Base-by-base conservation (phyloP, 345 rosid species). In the Citrus inodora region DNA sequence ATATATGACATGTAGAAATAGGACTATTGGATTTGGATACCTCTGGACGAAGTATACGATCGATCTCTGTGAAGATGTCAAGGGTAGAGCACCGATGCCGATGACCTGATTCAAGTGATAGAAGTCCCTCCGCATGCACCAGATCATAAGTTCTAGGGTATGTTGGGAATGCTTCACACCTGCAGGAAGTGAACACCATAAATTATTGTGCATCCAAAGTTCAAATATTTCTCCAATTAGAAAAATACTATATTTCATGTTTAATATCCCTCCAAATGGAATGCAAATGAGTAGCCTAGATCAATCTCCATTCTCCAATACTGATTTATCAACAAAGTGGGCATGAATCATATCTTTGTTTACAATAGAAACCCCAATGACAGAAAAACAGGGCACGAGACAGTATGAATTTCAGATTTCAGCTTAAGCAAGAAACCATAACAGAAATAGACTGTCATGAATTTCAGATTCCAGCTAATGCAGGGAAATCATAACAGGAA, bases 1-100 rank as follows among this genome's bases (percentile, higher is more conserved):
- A 27, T 37, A 25, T 5, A 48, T 64, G 19, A 27, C 35, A 30
- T 65, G 51, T 32, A 28, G 55, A 51, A 37, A 38, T 37, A 33
- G 11, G 25, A 46, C 0, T 30, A 32, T 10, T 67, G 27, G 48
- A 61, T 40, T 69, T 71, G 17, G 63, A 75, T 93, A 93, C 99
- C 98, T 97, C 99, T 17, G 99, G 99, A 66, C 98, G 99, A 87
- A 97, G 97, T 74, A 97, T 37, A 24, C 98, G 89, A 77, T 97
- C 99, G 73, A 97, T 83, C 89, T 97, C 99, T 14, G 83, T 82
- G 85, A 97, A 92, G 7, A 94, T 66, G 53, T 90, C 91, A 63
- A 87, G 84, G 77, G 86, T 40, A 22, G 88, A 74, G 85, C 99
- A 97, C 76, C 85, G 51, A 53, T 80, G 84, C 67, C 71, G 85